These are phyloP conservation scores for Colletotrichum sp. DNA, from an alignment of 2,329 filamentous ascomycete species.

Conservation along the genomic window DNA sequence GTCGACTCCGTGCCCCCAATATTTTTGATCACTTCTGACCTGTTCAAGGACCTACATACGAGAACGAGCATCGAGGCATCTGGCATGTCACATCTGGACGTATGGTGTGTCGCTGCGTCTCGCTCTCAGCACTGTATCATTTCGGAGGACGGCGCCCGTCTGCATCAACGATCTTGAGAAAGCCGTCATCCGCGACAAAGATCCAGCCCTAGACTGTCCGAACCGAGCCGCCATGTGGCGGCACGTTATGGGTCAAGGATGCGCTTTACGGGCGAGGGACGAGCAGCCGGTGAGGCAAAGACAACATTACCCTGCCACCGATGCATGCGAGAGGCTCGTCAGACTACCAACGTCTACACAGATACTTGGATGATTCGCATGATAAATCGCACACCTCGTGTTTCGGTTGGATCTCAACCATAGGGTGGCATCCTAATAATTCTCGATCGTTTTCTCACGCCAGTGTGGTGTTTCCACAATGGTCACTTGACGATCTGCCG, in stretches of 20 bases:
- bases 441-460: conserved; percentile 3
- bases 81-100: not conserved
- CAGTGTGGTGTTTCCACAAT: not conserved
- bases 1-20: not conserved
- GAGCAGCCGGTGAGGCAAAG: not conserved
- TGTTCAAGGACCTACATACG: not conserved
- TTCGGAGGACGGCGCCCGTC: not conserved
- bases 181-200: not conserved
- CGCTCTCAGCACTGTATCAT: not conserved
- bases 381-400: not conserved
- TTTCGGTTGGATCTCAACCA: not conserved
- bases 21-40: no score
- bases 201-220: not conserved
- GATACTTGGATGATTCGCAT: not conserved
- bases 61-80: not conserved
- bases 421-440: not conserved
- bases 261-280: not conserved
- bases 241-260: not conserved
- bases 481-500: conserved; percentile 12
- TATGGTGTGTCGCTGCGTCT: not conserved
- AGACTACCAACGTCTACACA: not conserved
- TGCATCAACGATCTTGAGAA: not conserved
- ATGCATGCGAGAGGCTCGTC: not conserved
- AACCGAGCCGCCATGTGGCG: conserved; percentile 2
- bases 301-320: not conserved